A percentile compares a stretch with the other conserved stretches of the same genome.
These are phyloP conservation scores for Leccinellum rugosiceps DNA, from an alignment of 768 basidiomycete species.

Conservation along the genomic window DNA sequence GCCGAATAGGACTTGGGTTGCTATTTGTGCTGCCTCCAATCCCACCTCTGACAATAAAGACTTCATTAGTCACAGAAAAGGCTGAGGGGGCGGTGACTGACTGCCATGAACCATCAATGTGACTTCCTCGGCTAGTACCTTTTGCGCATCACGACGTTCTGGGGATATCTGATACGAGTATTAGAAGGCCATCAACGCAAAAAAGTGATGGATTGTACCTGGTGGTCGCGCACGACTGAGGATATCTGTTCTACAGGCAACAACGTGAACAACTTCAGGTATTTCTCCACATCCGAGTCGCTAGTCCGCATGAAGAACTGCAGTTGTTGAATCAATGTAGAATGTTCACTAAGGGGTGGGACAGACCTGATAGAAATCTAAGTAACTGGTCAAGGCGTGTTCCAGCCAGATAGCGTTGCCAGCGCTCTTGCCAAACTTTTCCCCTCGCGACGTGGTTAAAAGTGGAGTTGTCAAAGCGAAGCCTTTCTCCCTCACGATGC, in stretches of 20 bases:
- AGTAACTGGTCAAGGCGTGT: slow-evolving; percentile 69
- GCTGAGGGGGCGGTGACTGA: slow-evolving; percentile 25
- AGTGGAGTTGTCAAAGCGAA: slow-evolving; percentile 94
- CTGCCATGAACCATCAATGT: slow-evolving; percentile 59
- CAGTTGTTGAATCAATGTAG: neutral
- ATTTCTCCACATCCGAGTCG: slow-evolving; percentile 77
- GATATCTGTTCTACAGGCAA: slow-evolving; percentile 57
- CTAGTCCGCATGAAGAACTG: slow-evolving; percentile 88
- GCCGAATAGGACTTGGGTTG: slow-evolving; percentile 45
- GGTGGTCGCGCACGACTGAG: slow-evolving; percentile 54
- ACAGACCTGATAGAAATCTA: slow-evolving; percentile 90
- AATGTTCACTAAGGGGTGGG: neutral
- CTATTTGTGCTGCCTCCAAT: slow-evolving; percentile 40
- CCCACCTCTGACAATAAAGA: slow-evolving; percentile 33
- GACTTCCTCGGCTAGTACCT: slow-evolving; percentile 52
- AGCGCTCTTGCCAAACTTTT: slow-evolving; percentile 97
- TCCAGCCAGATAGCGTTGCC: slow-evolving; percentile 96
- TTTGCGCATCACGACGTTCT: slow-evolving; percentile 46
- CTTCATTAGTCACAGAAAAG: neutral
- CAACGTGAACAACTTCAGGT: slow-evolving; percentile 82
- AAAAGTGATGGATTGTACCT: slow-evolving; percentile 34
- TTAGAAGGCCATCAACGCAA: neutral
- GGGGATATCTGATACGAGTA: slow-evolving; percentile 26
- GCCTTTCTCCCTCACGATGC: slow-evolving; percentile 35
- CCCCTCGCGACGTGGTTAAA: slow-evolving; percentile 82